A percentile compares a stretch with the other conserved stretches of the same genome.
Evolutionary conservation across 2,329 filamentous ascomycete genomes (phyloP).

Genomic region (Epichloe glyceriae): DNA sequence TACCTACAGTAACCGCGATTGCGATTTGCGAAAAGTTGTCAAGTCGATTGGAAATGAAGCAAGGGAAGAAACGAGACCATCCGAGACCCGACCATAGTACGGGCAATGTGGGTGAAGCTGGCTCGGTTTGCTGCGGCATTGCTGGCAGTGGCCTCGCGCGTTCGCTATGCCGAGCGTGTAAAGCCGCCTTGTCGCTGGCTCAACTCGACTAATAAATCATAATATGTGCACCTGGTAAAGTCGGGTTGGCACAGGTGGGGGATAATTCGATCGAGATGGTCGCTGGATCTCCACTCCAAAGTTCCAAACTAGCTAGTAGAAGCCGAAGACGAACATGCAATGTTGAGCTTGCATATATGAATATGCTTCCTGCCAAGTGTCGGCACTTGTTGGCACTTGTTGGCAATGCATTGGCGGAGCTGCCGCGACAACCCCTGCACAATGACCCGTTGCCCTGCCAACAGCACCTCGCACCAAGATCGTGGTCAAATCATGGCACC

Average conservation of each 20-base stretch:
- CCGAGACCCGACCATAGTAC: not conserved
- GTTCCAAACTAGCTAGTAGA: too few species aligned
- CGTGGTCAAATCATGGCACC: not conserved
- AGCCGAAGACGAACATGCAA: too few species aligned
- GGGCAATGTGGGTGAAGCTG: slow-evolving; percentile 1
- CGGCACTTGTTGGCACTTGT: too few species aligned
- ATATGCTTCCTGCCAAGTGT: too few species aligned
- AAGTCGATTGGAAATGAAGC: slow-evolving; percentile 4
- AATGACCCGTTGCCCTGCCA: slow-evolving; percentile 3
- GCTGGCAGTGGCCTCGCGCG: not conserved
- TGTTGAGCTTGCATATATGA: too few species aligned
- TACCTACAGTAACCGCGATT: slow-evolving; percentile 1
- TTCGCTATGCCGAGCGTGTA: not conserved
- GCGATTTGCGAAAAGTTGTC: not conserved
- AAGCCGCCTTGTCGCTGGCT: not conserved
- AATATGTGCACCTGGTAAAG: too few species aligned
- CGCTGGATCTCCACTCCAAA: too few species aligned
- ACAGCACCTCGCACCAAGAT: not conserved
- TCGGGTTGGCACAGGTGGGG: too few species aligned
- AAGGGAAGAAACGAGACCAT: not conserved
- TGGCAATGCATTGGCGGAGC: too few species aligned
- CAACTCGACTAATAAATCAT: too few species aligned
- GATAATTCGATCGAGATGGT: too few species aligned
- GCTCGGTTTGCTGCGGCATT: slow-evolving; percentile 27
- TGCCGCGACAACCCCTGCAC: not conserved